Base-by-base conservation (phyloP, 2,329 filamentous ascomycete species). In the Botrytis hyacinthi region DNA sequence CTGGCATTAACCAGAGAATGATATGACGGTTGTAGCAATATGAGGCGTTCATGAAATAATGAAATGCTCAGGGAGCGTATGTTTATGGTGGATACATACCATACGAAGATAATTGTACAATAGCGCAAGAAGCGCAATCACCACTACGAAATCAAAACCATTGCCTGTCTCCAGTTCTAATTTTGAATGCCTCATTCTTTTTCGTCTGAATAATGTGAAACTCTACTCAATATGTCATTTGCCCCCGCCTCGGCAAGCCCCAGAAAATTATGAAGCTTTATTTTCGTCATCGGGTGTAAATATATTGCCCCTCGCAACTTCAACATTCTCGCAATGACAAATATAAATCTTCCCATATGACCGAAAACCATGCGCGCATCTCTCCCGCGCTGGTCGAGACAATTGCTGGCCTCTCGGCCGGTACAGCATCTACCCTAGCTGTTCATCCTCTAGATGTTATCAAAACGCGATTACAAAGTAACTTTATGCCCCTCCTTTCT, bases 361-460 rank as follows among this genome's bases (percentile, higher is more conserved):
- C 73, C 76, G 79, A 81, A 73, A 80, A 80, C 74, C 79, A 81
- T 80, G 88, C 84, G 84, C 89, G 87, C 83, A 85, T 92, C 81
- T 91, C 92, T 80, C 90, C 93, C 83, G 93, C 92, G 79, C 83
- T 93, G 81, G 89, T 98, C 83, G 96, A 98, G 87, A 92, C 92
- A 80, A 86, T 95, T 82, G 94, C 96, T 75, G 96, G 96, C 78
- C 92, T 99, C 83, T 92, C 92, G 76, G 96, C 96, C 74, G 96
- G 96, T 75, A 88, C 94, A 73, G 88, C 94, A 78, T 92, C 95
- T 71, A 98, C 96, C 37, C 87, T 98, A 67, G 91, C 90, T 73
- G 92, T 96, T 70, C 95, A 98, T 81, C 96, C 96, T 46, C 89
- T 99, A 74, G 96, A 99, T 84, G 91, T 99, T 76, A 91, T 98